phyloP scores from a whole-genome alignment of 2,329 filamentous ascomycete genomes.

The Neopestalotiopsis sp. region DNA sequence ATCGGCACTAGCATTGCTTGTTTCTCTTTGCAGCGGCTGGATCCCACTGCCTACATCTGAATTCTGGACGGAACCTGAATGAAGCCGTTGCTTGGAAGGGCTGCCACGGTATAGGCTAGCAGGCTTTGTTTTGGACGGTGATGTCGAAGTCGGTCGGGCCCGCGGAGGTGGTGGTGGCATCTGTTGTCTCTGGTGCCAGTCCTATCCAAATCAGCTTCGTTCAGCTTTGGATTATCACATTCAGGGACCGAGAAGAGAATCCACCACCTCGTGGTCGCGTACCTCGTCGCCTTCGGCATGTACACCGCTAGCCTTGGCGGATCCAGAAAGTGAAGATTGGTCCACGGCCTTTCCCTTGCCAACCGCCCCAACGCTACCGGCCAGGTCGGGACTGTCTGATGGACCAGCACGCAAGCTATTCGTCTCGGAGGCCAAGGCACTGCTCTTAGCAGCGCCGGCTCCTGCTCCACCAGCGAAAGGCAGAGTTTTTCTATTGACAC shows the following conservation, averaged over 20 bases:
- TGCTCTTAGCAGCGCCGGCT: slow-evolving; percentile 48
- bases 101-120: slow-evolving; percentile 3
- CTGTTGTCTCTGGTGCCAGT: slow-evolving; percentile 17
- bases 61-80: slow-evolving; percentile 19
- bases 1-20: slow-evolving; percentile 40
- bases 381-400: slow-evolving; percentile 33
- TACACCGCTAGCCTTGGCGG: slow-evolving; percentile 28
- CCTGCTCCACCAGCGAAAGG: slow-evolving; percentile 53
- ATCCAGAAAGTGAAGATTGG: slow-evolving; percentile 18
- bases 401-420: slow-evolving; percentile 59
- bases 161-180: slow-evolving; percentile 11
- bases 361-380: background rate
- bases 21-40: slow-evolving; percentile 19
- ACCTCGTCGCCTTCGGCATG: slow-evolving; percentile 48
- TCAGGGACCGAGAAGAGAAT: slow-evolving; percentile 57
- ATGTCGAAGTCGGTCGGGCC: slow-evolving; percentile 1
- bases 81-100: slow-evolving; percentile 33
- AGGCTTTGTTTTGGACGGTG: slow-evolving; percentile 4
- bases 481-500: slow-evolving; percentile 72
- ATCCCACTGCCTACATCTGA: slow-evolving; percentile 30
- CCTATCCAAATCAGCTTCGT: slow-evolving; percentile 17
- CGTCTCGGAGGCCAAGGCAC: slow-evolving; percentile 61
- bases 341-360: slow-evolving; percentile 23
- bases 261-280: slow-evolving; percentile 52
- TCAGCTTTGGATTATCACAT: slow-evolving; percentile 1